phyloP scores from a whole-genome alignment of 495 filamentous ascomycete species.

The Hyaloscypha variabilis region DNA sequence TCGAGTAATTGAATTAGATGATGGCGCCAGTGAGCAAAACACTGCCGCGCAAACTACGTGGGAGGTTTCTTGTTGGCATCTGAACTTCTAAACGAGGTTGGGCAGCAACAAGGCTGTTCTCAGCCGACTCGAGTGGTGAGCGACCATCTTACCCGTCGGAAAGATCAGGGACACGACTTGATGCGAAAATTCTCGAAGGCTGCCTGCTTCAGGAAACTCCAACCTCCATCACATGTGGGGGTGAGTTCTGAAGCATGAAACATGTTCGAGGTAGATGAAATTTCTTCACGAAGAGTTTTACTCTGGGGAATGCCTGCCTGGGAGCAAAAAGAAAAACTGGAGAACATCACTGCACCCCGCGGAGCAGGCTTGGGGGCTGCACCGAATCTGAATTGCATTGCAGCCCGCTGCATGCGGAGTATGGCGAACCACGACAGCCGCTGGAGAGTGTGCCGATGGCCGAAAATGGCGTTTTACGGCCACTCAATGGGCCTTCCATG shows the following conservation, averaged over 20 bases:
- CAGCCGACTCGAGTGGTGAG: not conserved
- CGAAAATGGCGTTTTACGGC: conserved; percentile 8
- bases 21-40: not conserved
- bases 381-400: not conserved
- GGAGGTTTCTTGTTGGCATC: not conserved
- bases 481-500: conserved; percentile 18
- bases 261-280: not conserved
- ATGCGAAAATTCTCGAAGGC: not conserved
- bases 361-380: not conserved
- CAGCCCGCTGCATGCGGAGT: conserved; percentile 3
- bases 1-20: not conserved
- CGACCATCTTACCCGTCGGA: not conserved
- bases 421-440: conserved; percentile 6
- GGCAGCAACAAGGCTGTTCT: conserved; percentile 23
- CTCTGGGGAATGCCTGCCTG: conserved; percentile 1
- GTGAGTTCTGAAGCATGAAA: not conserved
- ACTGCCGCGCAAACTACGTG: not conserved
- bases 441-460: conserved; percentile 1
- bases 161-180: not conserved
- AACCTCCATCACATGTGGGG: not conserved
- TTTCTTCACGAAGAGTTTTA: not conserved
- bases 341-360: conserved; percentile 24
- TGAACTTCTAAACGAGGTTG: conserved; percentile 13
- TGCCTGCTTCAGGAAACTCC: conserved; percentile 6
- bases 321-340: conserved; percentile 6